Evolutionary conservation across 331 rosid species (phyloP).

Genomic region (Saraca asoca): DNA sequence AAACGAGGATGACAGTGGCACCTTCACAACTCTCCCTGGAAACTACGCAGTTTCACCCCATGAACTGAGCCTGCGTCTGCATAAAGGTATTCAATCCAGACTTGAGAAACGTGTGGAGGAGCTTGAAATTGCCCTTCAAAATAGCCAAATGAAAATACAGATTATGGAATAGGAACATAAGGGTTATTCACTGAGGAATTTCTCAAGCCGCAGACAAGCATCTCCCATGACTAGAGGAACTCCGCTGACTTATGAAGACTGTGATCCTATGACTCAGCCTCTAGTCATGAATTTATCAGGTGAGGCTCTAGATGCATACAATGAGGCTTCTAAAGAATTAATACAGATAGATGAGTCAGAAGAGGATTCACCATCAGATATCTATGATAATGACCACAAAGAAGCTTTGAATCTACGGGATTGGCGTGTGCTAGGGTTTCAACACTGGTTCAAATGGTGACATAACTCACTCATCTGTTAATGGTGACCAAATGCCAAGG

Average conservation of each 20-base stretch:
- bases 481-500: constrained; percentile 27
- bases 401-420: constrained; percentile 23
- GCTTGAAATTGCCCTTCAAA: constrained; percentile 76
- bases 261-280: constrained; percentile 47
- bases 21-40: constrained; percentile 50
- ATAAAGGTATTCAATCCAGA: constrained; percentile 66
- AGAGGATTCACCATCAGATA: constrained; percentile 47
- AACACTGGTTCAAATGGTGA: constrained; percentile 32
- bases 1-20: constrained; percentile 37
- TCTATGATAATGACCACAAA: constrained; percentile 32
- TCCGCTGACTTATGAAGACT: constrained; percentile 32
- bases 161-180: constrained; percentile 44
- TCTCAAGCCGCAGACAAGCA: constrained; percentile 5
- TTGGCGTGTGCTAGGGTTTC: constrained; percentile 28
- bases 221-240: constrained; percentile 38
- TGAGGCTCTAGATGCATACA: constrained; percentile 81
- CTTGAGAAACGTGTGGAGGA: constrained; percentile 76
- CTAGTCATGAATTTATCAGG: constrained; percentile 71
- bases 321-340: constrained; percentile 67
- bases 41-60: constrained; percentile 73
- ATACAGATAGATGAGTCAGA: constrained; percentile 61
- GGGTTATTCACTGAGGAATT: constrained; percentile 34
- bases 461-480: neutral
- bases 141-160: constrained; percentile 52
- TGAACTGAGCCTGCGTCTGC: constrained; percentile 77